Conservation (phyloP, 495 filamentous ascomycete genomes). For the Xylaria palmicola region DNA sequence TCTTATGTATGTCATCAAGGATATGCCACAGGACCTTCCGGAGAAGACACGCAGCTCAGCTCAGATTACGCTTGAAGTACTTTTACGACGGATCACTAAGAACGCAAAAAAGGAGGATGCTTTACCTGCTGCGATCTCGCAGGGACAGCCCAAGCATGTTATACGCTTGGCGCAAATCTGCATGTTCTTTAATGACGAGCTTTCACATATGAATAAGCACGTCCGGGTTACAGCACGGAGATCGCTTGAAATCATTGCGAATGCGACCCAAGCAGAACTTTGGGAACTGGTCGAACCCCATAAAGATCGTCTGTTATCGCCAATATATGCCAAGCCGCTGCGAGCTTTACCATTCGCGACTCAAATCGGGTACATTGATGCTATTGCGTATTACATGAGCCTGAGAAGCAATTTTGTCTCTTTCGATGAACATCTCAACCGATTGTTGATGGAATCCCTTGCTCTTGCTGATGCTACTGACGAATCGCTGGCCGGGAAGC, state of each 20-base stretch:
- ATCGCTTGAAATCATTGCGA: constrained; percentile 76
- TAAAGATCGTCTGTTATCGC: constrained; percentile 77
- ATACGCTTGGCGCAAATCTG: constrained; percentile 68
- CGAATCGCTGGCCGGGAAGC: constrained; percentile 79
- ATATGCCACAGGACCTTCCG: constrained; percentile 89
- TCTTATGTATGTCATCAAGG: constrained; percentile 94
- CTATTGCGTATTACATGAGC: constrained; percentile 87
- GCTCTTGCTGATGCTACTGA: constrained; percentile 92
- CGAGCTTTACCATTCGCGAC: constrained; percentile 86
- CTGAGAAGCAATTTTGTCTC: constrained; percentile 81
- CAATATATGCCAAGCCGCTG: constrained; percentile 93
- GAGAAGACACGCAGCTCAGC: constrained; percentile 80
- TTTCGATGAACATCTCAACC: constrained; percentile 86
- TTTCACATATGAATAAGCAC: constrained; percentile 91
- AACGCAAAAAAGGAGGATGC: constrained; percentile 73
- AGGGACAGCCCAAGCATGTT: constrained; percentile 26
- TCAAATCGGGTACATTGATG: constrained; percentile 97
- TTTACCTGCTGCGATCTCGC: constrained; percentile 44
- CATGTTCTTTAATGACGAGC: constrained; percentile 76
- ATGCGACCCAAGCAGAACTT: constrained; percentile 70
- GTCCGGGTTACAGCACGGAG: constrained; percentile 82
- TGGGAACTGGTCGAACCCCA: constrained; percentile 84
- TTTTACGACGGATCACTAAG: constrained; percentile 73
- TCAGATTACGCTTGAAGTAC: constrained; percentile 73
- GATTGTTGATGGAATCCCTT: constrained; percentile 87